Evolutionary conservation across 2,329 filamentous ascomycete genomes (phyloP), one percentile per base, ranked within the genome.

Genomic region (Verticillium tricorpus): DNA sequence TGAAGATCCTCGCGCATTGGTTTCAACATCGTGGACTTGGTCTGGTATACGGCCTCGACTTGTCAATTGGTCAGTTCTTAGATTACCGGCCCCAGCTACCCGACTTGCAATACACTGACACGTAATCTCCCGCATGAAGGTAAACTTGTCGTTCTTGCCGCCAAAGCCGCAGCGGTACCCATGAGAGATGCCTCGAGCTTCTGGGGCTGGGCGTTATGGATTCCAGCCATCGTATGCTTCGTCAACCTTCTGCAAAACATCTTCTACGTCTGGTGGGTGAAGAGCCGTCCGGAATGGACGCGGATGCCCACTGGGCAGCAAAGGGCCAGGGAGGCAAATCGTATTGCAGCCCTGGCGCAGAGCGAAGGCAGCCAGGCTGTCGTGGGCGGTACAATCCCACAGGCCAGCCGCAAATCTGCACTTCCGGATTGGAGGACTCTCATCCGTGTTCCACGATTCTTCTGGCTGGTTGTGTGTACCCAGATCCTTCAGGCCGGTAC

Each of bases 161-260:
- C 69, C 56, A 69, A 67, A 60, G 67, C 67, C 8, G 67, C 69
- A 3, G 69, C 69, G 4, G 65, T 71, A 9, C 68, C 69, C 5
- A 71, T 70, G 67, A 56, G 66, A 55, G 68, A 71, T 37, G 66
- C 66, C 5, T 60, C 68, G 5, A 61, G 62, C 1, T 71, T 70
- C 61, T 71, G 69, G 69, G 68, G 69, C 56, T 71, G 69, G 69
- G 65, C 68, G 2, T 60, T 71, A 2, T 71, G 69, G 69, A 70
- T 70, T 54, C 67, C 67, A 1, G 63, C 65, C 39, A 64, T 67
- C 12, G 62, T 68, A 35, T 68, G 67, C 59, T 66, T 66, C 45
- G 64, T 60, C 17, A 66, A 68, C 40, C 59, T 69, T 31, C n/a
- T 66, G 7, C 64, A 68, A 22, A 67, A 67, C 57, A 65, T 68